Percentiles rank a stretch among this genome's conserved stretches.
phyloP scores from a whole-genome alignment of 371 early-diverging fungal species.

The Mucor mucedo region DNA sequence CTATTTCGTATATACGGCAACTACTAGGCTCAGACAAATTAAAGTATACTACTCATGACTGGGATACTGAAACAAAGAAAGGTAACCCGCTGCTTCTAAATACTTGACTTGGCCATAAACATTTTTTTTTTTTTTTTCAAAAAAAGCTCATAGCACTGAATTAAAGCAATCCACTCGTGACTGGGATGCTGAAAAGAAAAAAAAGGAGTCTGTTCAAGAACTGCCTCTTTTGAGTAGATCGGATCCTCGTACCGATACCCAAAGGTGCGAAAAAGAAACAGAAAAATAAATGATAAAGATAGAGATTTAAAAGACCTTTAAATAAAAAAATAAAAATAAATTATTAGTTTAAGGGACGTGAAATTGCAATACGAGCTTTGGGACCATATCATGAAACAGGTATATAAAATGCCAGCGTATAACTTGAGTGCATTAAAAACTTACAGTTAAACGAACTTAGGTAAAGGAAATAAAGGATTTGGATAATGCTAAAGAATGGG shows the following conservation, averaged over 20 bases:
- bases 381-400: conserved; percentile 16
- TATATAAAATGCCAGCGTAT: not conserved
- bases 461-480: not conserved
- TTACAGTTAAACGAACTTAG: not conserved
- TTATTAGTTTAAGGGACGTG: conserved; percentile 19
- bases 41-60: conserved; percentile 10
- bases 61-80: not conserved
- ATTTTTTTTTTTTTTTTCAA: not conserved
- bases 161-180: conserved; percentile 13
- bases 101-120: not conserved
- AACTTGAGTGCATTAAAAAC: no score
- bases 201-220: conserved; percentile 5
- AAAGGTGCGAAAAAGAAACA: conserved; percentile 21
- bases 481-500: conserved; percentile 21
- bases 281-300: not conserved
- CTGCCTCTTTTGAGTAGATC: conserved; percentile 25
- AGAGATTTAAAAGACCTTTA: not conserved
- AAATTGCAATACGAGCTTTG: conserved; percentile 23
- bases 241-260: not conserved
- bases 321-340: not conserved
- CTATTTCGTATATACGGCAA: not conserved
- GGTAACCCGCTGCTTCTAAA: not conserved
- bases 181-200: conserved; percentile 17
- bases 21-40: conserved; percentile 5
- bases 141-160: not conserved